Conservation (phyloP, 208 protist species). For the Acanthamoeba royreba region DNA sequence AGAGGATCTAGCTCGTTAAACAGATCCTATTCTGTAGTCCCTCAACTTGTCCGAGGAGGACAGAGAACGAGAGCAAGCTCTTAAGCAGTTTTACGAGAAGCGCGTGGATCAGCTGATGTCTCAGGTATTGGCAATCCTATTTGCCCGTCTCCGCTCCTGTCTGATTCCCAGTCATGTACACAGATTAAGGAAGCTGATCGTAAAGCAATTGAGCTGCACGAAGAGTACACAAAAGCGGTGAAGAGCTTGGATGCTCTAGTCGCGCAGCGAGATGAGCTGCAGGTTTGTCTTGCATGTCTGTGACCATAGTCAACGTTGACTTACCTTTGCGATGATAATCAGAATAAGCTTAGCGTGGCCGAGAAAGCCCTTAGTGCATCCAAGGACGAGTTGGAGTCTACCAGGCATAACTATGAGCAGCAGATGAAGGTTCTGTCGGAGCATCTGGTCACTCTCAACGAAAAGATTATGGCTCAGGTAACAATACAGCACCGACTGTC, state of each 20-base stretch:
- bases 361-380: neutral
- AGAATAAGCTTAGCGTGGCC: neutral
- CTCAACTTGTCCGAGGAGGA: neutral
- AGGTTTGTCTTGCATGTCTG: neutral
- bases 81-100: slow-evolving; percentile 30
- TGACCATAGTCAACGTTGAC: neutral
- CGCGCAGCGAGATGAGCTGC: neutral
- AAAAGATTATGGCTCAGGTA: slow-evolving; percentile 21
- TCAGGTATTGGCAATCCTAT: neutral
- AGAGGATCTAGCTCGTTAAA: neutral
- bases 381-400: slow-evolving; percentile 26
- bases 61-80: neutral
- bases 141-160: neutral
- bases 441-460: slow-evolving; percentile 14
- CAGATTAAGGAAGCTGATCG: slow-evolving; percentile 1
- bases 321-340: neutral
- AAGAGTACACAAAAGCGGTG: slow-evolving; percentile 19
- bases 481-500: neutral
- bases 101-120: neutral
- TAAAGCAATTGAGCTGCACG: slow-evolving; percentile 8
- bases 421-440: slow-evolving; percentile 30
- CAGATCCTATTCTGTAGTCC: neutral
- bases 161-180: neutral
- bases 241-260: neutral
- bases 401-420: neutral